These are phyloP conservation scores for Acer saccharum DNA, from an alignment of 345 rosid species.

Conservation along the genomic window DNA sequence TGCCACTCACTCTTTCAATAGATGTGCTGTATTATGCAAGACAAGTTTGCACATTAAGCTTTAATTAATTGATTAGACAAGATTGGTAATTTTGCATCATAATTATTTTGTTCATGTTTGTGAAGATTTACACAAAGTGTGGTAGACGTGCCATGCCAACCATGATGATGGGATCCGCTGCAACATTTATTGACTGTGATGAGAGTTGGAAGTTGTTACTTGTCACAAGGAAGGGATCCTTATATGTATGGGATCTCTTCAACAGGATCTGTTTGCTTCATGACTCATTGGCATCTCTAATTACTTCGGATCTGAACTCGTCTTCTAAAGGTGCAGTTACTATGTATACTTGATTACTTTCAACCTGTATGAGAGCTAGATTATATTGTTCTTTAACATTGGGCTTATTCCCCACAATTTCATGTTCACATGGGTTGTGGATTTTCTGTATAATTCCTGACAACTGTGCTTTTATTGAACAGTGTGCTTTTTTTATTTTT, in stretches of 20 bases:
- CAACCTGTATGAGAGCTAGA: slow-evolving; percentile 2
- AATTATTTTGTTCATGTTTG: slow-evolving; percentile 20
- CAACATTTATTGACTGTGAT: slow-evolving; percentile 89
- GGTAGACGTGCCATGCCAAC: slow-evolving; percentile 97
- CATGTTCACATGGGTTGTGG: not conserved
- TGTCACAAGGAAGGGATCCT: slow-evolving; percentile 83
- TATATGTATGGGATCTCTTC: slow-evolving; percentile 87
- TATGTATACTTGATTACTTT: not conserved
- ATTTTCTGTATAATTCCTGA: slow-evolving; percentile 10
- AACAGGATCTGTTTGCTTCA: slow-evolving; percentile 72
- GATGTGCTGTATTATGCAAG: not conserved
- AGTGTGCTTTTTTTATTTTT: not conserved
- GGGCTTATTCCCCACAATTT: not conserved
- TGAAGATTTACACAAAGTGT: slow-evolving; percentile 85
- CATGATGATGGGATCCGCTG: slow-evolving; percentile 96
- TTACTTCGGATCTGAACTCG: slow-evolving; percentile 50
- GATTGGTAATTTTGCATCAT: not conserved
- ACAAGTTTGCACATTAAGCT: not conserved
- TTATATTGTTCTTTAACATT: not conserved
- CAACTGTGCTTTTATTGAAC: not conserved
- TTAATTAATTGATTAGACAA: no score
- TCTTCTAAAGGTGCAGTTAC: slow-evolving; percentile 57
- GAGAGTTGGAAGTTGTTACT: slow-evolving; percentile 90
- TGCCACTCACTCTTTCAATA: not conserved
- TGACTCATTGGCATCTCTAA: slow-evolving; percentile 77